phyloP scores from a whole-genome alignment of 495 filamentous ascomycete genomes.

The Annulohypoxylon maeteangense region DNA sequence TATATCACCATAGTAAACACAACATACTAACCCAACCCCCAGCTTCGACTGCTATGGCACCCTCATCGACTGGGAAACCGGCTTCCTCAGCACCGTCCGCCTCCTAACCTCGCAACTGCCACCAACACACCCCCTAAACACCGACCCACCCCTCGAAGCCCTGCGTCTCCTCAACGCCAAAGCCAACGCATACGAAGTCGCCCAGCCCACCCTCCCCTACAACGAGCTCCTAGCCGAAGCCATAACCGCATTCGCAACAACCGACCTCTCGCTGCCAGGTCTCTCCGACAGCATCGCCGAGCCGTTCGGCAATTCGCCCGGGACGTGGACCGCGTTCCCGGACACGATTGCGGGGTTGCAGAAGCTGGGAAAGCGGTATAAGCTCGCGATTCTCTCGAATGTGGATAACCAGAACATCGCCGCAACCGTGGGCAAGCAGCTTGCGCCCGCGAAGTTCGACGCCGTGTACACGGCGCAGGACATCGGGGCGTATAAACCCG shows the following conservation, averaged over 20 bases:
- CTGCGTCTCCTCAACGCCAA: constrained; percentile 49
- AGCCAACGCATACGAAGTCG: constrained; percentile 53
- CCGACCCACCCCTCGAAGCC: constrained; percentile 46
- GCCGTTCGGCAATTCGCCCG: constrained; percentile 65
- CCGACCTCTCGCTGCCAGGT: constrained; percentile 52
- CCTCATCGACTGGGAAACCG: constrained; percentile 78
- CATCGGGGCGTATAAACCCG: constrained; percentile 81
- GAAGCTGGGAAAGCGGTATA: constrained; percentile 67
- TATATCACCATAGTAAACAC: background rate
- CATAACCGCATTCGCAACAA: constrained; percentile 58
- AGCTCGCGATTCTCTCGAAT: constrained; percentile 78
- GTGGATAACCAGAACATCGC: constrained; percentile 72
- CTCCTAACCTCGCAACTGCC: constrained; percentile 59
- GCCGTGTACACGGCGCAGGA: constrained; percentile 78
- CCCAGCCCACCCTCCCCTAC: constrained; percentile 67
- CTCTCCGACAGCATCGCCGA: constrained; percentile 48
- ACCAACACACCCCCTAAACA: constrained; percentile 54
- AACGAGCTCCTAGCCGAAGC: constrained; percentile 63
- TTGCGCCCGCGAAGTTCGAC: constrained; percentile 65
- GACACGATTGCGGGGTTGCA: constrained; percentile 71
- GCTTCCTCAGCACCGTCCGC: constrained; percentile 44
- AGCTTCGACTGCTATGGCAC: constrained; percentile 87
- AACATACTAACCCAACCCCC: constrained; percentile 46
- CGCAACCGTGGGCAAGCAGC: constrained; percentile 60
- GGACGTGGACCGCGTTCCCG: constrained; percentile 70